These are phyloP conservation scores for Saccharomyces hybrid DNA, from an alignment of 1,139 yeast genomes.

Conservation along the genomic window DNA sequence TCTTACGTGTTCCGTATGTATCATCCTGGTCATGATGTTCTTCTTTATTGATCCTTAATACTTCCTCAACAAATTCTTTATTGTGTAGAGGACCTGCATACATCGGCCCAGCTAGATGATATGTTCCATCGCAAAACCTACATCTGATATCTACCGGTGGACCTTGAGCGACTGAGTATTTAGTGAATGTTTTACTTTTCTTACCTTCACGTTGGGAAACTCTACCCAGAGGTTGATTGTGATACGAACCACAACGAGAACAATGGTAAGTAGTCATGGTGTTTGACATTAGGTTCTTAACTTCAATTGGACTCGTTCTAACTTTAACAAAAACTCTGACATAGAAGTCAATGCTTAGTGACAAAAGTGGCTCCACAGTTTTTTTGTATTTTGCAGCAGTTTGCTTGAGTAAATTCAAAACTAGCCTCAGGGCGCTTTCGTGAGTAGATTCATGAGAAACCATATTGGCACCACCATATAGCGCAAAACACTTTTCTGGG, in stretches of 20 bases:
- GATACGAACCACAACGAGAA: constrained; percentile 74
- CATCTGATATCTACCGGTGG: constrained; percentile 54
- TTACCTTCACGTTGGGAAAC: constrained; percentile 35
- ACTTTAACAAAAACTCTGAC: constrained; percentile 79
- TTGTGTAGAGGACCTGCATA: constrained; percentile 80
- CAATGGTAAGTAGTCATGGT: constrained; percentile 80
- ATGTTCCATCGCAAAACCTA: constrained; percentile 57
- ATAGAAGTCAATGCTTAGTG: constrained; percentile 85
- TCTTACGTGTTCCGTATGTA: constrained; percentile 66
- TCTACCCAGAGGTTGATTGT: constrained; percentile 69
- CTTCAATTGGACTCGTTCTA: constrained; percentile 67
- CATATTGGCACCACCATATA: constrained; percentile 87
- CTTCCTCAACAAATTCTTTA: constrained; percentile 52
- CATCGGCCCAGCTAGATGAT: constrained; percentile 93
- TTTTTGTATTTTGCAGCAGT: constrained; percentile 89
- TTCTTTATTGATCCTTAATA: constrained; percentile 48
- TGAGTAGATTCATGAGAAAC: constrained; percentile 79
- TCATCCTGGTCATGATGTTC: constrained; percentile 38
- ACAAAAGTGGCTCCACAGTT: constrained; percentile 76
- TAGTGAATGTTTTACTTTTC: constrained; percentile 35
- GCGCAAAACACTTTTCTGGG: constrained; percentile 92
- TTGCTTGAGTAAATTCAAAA: constrained; percentile 63
- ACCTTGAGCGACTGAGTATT: constrained; percentile 51
- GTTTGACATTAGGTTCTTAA: constrained; percentile 64
- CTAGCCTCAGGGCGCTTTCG: constrained; percentile 85